phyloP scores from a whole-genome alignment of 1,284 basidiomycete genomes.

The Sporisorium reilianum region DNA sequence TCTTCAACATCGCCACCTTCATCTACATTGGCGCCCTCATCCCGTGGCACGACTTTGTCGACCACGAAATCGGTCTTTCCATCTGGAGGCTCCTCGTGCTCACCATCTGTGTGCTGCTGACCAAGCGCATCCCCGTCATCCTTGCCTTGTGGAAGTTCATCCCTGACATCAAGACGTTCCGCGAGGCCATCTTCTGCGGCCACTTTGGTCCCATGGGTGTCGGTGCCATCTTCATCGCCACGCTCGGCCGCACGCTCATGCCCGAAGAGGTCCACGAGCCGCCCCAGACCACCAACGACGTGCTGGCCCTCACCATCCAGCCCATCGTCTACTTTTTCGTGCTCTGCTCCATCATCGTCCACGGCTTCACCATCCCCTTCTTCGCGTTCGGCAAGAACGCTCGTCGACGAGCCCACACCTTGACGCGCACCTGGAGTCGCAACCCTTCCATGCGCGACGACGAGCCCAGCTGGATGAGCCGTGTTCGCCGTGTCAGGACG shows the following conservation, averaged over 20 bases:
- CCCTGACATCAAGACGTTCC: constrained; percentile 69
- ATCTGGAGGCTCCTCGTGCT: constrained; percentile 66
- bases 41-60: constrained; percentile 64
- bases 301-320: constrained; percentile 65
- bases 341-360: constrained; percentile 66
- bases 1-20: constrained; percentile 71
- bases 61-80: constrained; percentile 52
- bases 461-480: constrained; percentile 64
- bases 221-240: constrained; percentile 68
- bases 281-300: constrained; percentile 63
- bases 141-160: constrained; percentile 67
- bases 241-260: constrained; percentile 60
- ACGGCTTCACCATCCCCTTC: constrained; percentile 69
- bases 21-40: constrained; percentile 69
- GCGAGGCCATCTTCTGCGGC: constrained; percentile 67
- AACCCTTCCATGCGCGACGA: constrained; percentile 54
- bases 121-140: constrained; percentile 67
- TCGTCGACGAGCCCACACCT: constrained; percentile 54
- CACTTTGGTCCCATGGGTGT: constrained; percentile 69
- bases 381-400: constrained; percentile 65
- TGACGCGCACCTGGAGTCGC: constrained; percentile 61
- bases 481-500: constrained; percentile 53
- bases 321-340: constrained; percentile 69
- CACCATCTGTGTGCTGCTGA: constrained; percentile 60
- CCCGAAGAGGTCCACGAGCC: constrained; percentile 60